Percentiles rank a stretch among this genome's conserved stretches.
phyloP scores from a whole-genome alignment of 257 asterid species.

The Solanum sparsipilum region DNA sequence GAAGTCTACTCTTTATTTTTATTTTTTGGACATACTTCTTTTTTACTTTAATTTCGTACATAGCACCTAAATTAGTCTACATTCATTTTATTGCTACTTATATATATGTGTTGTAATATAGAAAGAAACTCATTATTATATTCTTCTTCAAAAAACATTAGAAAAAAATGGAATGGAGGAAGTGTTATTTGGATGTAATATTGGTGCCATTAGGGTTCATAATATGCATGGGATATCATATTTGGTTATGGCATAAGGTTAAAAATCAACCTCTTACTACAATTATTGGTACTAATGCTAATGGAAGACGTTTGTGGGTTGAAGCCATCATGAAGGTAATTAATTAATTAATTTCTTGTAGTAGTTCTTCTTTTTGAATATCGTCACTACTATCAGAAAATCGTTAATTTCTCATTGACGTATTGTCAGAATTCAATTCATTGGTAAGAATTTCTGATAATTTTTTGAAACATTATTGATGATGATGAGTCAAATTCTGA shows the following conservation, averaged over 20 bases:
- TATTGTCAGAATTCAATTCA: neutral
- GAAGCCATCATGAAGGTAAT: constrained; percentile 79
- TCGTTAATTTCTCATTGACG: neutral
- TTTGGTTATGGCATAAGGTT: constrained; percentile 66
- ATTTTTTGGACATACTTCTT: neutral
- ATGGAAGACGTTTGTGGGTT: constrained; percentile 85
- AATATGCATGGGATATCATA: constrained; percentile 54
- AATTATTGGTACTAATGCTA: constrained; percentile 66
- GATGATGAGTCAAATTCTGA: neutral
- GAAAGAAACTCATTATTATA: neutral
- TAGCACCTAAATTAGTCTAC: constrained; percentile 10
- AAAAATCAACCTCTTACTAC: constrained; percentile 63
- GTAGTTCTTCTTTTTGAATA: neutral
- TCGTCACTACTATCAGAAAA: neutral
- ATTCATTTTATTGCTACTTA: constrained; percentile 6
- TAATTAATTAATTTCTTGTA: neutral
- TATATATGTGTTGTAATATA: neutral
- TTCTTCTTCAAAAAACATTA: neutral
- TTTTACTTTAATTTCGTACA: neutral
- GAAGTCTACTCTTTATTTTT: neutral
- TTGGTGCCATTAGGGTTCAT: constrained; percentile 61
- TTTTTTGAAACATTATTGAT: neutral
- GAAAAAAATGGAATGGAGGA: constrained; percentile 73
- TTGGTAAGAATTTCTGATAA: neutral
- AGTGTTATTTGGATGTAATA: constrained; percentile 57